Evolutionary conservation across 345 rosid species (phyloP).

Genomic region (Durio zibethinus): DNA sequence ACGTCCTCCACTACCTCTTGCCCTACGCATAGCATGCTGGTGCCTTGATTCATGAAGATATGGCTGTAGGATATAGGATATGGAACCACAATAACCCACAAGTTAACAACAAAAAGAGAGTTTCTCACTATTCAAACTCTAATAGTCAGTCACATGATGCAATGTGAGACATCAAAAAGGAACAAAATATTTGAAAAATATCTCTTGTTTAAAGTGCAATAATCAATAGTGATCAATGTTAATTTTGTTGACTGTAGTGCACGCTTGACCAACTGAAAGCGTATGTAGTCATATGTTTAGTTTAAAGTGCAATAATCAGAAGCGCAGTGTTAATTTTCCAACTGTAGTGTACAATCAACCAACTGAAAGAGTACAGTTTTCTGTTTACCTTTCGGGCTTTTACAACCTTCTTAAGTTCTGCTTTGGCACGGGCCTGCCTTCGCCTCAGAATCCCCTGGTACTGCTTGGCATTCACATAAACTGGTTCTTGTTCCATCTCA

Average conservation of each 20-base stretch:
- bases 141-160: neutral
- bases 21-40: constrained; percentile 94
- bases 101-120: neutral
- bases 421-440: constrained; percentile 94
- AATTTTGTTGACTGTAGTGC: no score
- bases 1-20: constrained; percentile 86
- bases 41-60: constrained; percentile 99
- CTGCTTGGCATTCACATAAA: constrained; percentile 94
- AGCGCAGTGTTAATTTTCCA: neutral
- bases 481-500: constrained; percentile 92
- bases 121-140: neutral
- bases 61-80: constrained; percentile 46
- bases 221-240: neutral
- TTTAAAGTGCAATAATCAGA: constrained; percentile 24
- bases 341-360: no score
- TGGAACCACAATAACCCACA: neutral
- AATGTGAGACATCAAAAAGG: neutral
- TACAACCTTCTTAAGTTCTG: constrained; percentile 79
- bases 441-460: constrained; percentile 89
- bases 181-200: neutral
- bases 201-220: neutral
- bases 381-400: constrained; percentile 73
- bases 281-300: constrained; percentile 26
- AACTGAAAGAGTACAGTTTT: neutral
- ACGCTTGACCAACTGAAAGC: neutral